Evolutionary conservation across 2,329 filamentous ascomycete genomes (phyloP), one percentile per base, ranked within the genome.

Genomic region (Tolypocladium tundrense): DNA sequence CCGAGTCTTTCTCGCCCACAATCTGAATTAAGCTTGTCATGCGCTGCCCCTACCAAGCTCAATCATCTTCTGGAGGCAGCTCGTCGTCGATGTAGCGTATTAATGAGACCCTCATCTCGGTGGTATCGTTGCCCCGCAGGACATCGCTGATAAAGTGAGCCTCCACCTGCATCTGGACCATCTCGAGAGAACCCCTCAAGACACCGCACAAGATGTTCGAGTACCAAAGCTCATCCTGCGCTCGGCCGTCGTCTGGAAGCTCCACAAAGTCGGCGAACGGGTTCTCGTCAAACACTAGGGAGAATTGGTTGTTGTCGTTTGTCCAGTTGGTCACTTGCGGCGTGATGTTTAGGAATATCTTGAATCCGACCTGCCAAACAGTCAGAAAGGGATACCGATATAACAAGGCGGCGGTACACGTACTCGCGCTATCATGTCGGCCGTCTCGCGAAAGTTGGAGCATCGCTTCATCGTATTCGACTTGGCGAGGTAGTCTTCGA

Each of bases 91-190:
- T 96, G 70, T 96, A 97, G 66, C 93, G 84, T 67, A 97, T 84
- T 66, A 99, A 76, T 35, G 90, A 90, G 68, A 99, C 88, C 68
- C 93, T 83, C 90, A 99, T 97, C 78, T 99, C 94, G 1, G 94
- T 99, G 21, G 90, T 93, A 70, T 99, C 94, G 68, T 97, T 93
- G 3, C 94, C 94, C 58, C 91, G 85, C 60, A 99, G 78, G 39
- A 96, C 83, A 72, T 99, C 94, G 71, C 90, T 97, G 68, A 96
- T 88, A 71, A 97, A 99, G 70, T 96, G 92, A 53, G 91, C 91
- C 71, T 99, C 93, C 4, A 97, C 91, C 73, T 97, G 94, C 91
- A 97, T 96, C 81, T 97, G 93, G 68, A 97, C 93, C 94, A 99
- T 99, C 73, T 99, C 94, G 59, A 99, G 74, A 1, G 93, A 88